Conservation (phyloP, 2,329 filamentous ascomycete genomes). For the Curvularia sp. region DNA sequence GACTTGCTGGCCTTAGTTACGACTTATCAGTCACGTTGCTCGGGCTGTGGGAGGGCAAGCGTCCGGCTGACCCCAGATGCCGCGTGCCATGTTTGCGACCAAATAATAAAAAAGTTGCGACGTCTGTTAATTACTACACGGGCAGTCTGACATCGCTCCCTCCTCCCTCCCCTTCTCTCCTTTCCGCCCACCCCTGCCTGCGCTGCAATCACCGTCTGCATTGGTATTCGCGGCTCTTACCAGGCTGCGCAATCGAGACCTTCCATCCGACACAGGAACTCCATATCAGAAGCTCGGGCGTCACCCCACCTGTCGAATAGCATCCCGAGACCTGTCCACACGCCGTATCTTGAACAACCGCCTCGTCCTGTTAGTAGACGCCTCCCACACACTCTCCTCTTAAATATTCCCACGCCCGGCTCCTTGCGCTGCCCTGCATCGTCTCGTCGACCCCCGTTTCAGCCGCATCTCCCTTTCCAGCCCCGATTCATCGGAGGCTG, state of each 20-base stretch:
- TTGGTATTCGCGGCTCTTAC: constrained; percentile 23
- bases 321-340: constrained; percentile 40
- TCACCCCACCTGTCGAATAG: constrained; percentile 29
- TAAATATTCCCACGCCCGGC: constrained; percentile 21
- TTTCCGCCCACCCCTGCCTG: constrained; percentile 7
- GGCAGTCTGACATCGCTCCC: constrained; percentile 15
- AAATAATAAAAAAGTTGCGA: constrained; percentile 31
- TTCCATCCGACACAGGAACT: constrained; percentile 24
- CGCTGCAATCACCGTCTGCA: constrained; percentile 6
- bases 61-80: constrained; percentile 32
- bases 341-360: constrained; percentile 24
- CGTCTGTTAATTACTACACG: constrained; percentile 17
- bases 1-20: constrained; percentile 16
- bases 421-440: constrained; percentile 23
- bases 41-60: constrained; percentile 17
- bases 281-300: constrained; percentile 32
- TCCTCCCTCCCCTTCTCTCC: background rate
- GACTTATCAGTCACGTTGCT: constrained; percentile 34
- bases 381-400: constrained; percentile 17
- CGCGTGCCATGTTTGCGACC: constrained; percentile 32
- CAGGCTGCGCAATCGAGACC: constrained; percentile 23
- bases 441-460: constrained; percentile 14
- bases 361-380: constrained; percentile 20
- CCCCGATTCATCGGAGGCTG: constrained; percentile 30
- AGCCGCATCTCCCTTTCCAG: constrained; percentile 29